These are phyloP conservation scores for Wallacemonas collosoma DNA, from an alignment of 208 protist genomes.

Conservation along the genomic window DNA sequence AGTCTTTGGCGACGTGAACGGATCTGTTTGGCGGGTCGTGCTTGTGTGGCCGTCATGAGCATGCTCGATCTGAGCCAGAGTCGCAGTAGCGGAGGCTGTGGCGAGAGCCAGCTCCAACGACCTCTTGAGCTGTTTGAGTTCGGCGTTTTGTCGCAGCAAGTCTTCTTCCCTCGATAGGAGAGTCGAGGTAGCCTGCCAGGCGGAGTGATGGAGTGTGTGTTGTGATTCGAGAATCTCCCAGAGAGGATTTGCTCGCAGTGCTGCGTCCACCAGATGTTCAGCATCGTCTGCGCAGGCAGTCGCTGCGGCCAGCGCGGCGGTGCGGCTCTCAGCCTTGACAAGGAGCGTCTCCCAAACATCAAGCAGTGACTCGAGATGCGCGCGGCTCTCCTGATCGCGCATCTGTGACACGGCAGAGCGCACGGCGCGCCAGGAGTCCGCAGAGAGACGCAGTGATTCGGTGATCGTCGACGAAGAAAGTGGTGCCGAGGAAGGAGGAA, in stretches of 20 bases:
- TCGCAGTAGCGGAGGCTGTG: neutral
- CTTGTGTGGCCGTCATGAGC: too few relatives aligned
- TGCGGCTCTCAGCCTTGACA: neutral
- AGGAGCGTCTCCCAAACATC: neutral
- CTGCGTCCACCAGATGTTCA: neutral
- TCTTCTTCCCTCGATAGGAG: neutral
- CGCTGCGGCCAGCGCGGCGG: neutral
- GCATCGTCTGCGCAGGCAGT: neutral
- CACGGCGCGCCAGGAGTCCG: neutral
- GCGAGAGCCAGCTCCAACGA: conserved; percentile 6
- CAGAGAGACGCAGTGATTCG: neutral
- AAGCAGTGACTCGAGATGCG: neutral
- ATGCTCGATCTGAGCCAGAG: neutral
- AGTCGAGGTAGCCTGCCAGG: neutral
- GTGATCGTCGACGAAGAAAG: neutral
- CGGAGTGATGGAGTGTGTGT: conserved; percentile 1
- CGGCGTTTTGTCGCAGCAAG: neutral
- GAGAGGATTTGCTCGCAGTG: neutral
- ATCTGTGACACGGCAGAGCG: neutral
- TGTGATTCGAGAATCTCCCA: conserved; percentile 12
- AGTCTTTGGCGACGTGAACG: neutral
- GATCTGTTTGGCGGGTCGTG: neutral
- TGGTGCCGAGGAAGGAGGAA: too few relatives aligned
- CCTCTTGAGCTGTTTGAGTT: neutral
- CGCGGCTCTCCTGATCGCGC: neutral